Conservation (phyloP, 345 rosid species). For the Carallia pectinifolia region DNA sequence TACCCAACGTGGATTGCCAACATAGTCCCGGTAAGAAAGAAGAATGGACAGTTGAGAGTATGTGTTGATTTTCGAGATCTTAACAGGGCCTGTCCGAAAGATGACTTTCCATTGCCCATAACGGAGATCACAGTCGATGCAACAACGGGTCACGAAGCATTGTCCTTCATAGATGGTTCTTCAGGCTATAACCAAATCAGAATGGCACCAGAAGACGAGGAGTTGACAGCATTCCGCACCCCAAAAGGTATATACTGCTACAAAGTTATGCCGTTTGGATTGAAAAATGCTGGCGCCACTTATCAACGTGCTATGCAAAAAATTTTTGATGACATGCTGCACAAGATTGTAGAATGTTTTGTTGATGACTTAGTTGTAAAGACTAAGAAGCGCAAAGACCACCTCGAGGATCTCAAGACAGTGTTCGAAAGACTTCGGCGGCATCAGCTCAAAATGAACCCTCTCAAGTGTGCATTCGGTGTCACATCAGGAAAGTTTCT, state of each 20-base stretch:
- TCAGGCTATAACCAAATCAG: too few species aligned
- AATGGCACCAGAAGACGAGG: not conserved
- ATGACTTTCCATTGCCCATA: too few species aligned
- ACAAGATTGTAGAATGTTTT: slow-evolving; percentile 14
- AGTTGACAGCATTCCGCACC: not conserved
- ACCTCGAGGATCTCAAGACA: not conserved
- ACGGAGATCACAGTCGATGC: slow-evolving; percentile 1
- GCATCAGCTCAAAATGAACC: not conserved
- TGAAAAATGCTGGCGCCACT: slow-evolving; percentile 1
- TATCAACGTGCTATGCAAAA: slow-evolving; percentile 12
- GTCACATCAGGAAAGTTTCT: slow-evolving; percentile 6
- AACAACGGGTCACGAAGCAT: not conserved
- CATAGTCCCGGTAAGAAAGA: not conserved
- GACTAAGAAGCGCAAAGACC: not conserved
- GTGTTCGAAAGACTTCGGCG: not conserved
- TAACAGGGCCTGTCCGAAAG: not conserved
- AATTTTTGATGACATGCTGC: slow-evolving; percentile 3
- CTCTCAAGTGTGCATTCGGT: slow-evolving; percentile 2
- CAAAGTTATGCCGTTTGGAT: slow-evolving; percentile 9
- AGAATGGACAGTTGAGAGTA: not conserved
- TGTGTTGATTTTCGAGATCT: not conserved
- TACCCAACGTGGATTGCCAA: not conserved
- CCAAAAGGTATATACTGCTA: not conserved
- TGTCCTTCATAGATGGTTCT: too few species aligned
- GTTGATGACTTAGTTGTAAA: slow-evolving; percentile 9